These are phyloP conservation scores for Chenopodium formosanum DNA, from an alignment of 148 eudicot species.

Conservation along the genomic window DNA sequence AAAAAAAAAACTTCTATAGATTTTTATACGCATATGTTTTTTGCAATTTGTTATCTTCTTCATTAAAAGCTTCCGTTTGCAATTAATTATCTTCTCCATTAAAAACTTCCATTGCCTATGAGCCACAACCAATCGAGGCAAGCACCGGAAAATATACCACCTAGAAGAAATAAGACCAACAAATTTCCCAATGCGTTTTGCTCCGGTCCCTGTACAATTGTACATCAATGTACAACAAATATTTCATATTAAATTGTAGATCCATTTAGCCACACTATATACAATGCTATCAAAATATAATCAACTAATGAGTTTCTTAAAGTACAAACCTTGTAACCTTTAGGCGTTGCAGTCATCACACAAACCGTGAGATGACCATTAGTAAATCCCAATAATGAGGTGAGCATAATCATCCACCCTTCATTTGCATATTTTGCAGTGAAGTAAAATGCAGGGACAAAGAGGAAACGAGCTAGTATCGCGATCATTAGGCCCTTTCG, in stretches of 20 bases:
- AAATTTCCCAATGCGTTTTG: slow-evolving; percentile 72
- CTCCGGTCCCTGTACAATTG: slow-evolving; percentile 75
- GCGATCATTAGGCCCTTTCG: slow-evolving; percentile 45
- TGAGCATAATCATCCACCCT: slow-evolving; percentile 75
- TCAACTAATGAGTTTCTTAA: not conserved
- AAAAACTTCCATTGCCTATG: slow-evolving; percentile 48
- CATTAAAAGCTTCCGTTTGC: slow-evolving; percentile 37
- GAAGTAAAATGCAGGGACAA: slow-evolving; percentile 64
- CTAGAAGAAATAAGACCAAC: slow-evolving; percentile 55
- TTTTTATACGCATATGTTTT: not conserved
- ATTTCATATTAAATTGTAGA: not conserved
- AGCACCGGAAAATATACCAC: slow-evolving; percentile 58
- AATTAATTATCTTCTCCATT: not conserved
- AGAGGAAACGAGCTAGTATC: slow-evolving; percentile 40
- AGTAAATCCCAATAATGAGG: slow-evolving; percentile 56
- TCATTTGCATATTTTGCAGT: slow-evolving; percentile 76
- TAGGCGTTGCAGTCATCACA: slow-evolving; percentile 61
- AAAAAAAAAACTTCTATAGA: no score
- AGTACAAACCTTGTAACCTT: slow-evolving; percentile 59
- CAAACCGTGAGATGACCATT: slow-evolving; percentile 86
- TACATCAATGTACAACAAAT: not conserved
- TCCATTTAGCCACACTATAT: not conserved
- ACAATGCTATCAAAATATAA: not conserved
- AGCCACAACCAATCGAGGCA: slow-evolving; percentile 78
- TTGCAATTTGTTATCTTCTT: not conserved